Evolutionary conservation across 345 rosid genomes (phyloP).

Genomic region (Gynandropsis gynandra): DNA sequence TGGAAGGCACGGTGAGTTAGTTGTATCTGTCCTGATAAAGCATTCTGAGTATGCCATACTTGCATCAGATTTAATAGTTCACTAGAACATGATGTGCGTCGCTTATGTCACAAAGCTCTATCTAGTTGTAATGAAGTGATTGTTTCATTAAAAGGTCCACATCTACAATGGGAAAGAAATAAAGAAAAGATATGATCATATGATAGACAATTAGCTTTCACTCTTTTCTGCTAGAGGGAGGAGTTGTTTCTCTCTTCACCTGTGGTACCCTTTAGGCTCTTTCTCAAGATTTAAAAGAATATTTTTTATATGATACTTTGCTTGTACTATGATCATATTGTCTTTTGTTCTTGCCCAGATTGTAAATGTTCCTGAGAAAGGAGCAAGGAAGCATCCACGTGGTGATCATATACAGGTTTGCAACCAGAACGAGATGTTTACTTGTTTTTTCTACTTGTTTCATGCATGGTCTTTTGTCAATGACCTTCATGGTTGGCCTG

Average conservation of each 20-base stretch:
- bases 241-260: neutral
- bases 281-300: neutral
- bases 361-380: constrained; percentile 96
- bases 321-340: constrained; percentile 12
- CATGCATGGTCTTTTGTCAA: neutral
- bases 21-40: constrained; percentile 11
- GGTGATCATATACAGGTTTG: constrained; percentile 95
- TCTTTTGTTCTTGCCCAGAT: constrained; percentile 44
- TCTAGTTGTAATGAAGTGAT: neutral
- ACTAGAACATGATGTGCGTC: constrained; percentile 4
- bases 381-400: constrained; percentile 97
- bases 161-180: constrained; percentile 6
- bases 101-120: no score
- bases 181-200: constrained; percentile 10
- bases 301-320: constrained; percentile 3
- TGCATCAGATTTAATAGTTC: constrained; percentile 5
- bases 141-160: neutral
- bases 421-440: neutral
- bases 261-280: neutral
- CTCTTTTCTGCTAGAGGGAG: neutral
- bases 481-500: neutral
- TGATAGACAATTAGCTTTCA: neutral
- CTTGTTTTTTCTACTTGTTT: neutral
- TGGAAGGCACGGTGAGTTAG: constrained; percentile 92
- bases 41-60: neutral